phyloP scores from a whole-genome alignment of 2,329 filamentous ascomycete genomes.

The Penicillium hesseltinei region DNA sequence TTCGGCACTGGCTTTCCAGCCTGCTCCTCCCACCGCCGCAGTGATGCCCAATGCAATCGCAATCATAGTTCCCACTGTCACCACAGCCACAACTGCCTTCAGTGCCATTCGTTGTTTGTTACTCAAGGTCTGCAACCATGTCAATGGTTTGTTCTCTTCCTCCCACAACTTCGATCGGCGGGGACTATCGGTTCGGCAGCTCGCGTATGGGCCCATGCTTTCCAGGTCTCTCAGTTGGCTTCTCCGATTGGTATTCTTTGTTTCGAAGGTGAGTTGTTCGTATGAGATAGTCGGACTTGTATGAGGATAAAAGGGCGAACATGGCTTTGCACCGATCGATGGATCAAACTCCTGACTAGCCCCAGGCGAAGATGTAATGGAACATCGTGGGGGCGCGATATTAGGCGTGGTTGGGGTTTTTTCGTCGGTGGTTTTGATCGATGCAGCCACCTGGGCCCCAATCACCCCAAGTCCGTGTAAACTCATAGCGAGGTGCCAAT shows the following conservation, averaged over 20 bases:
- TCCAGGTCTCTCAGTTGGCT: slow-evolving; percentile 35
- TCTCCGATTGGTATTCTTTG: slow-evolving; percentile 17
- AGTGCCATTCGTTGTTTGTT: slow-evolving; percentile 39
- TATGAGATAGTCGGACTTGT: slow-evolving; percentile 31
- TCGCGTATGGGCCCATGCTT: slow-evolving; percentile 23
- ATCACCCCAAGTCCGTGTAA: slow-evolving; percentile 27
- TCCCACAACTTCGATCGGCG: slow-evolving; percentile 37
- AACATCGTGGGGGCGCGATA: slow-evolving; percentile 12
- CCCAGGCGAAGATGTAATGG: slow-evolving; percentile 21
- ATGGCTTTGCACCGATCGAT: slow-evolving; percentile 40
- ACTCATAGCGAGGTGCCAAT: slow-evolving; percentile 17
- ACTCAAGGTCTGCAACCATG: slow-evolving; percentile 36
- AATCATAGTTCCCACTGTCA: slow-evolving; percentile 45
- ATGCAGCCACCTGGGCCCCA: slow-evolving; percentile 26
- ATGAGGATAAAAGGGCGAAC: slow-evolving; percentile 47
- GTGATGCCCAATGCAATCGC: slow-evolving; percentile 48
- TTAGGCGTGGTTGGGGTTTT: slow-evolving; percentile 14
- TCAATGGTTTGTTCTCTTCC: slow-evolving; percentile 34
- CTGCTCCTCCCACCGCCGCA: slow-evolving; percentile 44
- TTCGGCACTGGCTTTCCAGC: slow-evolving; percentile 40
- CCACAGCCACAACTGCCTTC: slow-evolving; percentile 42
- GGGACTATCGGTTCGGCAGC: slow-evolving; percentile 18
- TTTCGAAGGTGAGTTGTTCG: slow-evolving; percentile 28
- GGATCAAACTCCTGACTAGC: slow-evolving; percentile 38
- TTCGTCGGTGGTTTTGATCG: slow-evolving; percentile 24